Evolutionary conservation across 306 rosid species (phyloP).

Genomic region (Glycine soja): DNA sequence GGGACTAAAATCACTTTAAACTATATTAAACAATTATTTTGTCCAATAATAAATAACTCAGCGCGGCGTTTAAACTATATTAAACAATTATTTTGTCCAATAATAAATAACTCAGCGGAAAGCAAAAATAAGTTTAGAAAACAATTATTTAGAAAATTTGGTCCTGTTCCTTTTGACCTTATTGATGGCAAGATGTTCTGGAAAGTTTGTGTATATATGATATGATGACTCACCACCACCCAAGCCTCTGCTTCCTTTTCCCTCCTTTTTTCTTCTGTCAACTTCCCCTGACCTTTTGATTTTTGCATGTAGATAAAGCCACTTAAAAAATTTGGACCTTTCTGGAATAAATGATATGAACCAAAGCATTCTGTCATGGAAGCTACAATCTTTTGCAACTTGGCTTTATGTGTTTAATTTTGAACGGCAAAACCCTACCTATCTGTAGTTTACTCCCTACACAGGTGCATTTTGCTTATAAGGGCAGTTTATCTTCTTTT

Average conservation of each 20-base stretch:
- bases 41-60: too few species aligned
- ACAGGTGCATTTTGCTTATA: constrained; percentile 5
- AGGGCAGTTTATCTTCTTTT: background rate
- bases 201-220: constrained; percentile 45
- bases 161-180: background rate
- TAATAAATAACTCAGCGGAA: too few species aligned
- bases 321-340: constrained; percentile 65
- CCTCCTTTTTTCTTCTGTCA: background rate
- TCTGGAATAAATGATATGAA: constrained; percentile 49
- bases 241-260: background rate
- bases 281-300: constrained; percentile 18
- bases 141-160: background rate
- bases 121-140: too few species aligned
- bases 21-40: too few species aligned
- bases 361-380: constrained; percentile 45
- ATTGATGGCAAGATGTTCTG: constrained; percentile 65
- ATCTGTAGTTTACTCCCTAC: background rate
- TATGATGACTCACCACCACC: background rate
- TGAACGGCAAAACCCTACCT: background rate
- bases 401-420: background rate
- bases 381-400: constrained; percentile 45
- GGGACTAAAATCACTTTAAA: too few species aligned
- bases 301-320: constrained; percentile 65
- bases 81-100: too few species aligned
- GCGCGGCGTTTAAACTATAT: too few species aligned